Conservation (phyloP, 176 grass and related monocot genomes). For the Carex parvula region DNA sequence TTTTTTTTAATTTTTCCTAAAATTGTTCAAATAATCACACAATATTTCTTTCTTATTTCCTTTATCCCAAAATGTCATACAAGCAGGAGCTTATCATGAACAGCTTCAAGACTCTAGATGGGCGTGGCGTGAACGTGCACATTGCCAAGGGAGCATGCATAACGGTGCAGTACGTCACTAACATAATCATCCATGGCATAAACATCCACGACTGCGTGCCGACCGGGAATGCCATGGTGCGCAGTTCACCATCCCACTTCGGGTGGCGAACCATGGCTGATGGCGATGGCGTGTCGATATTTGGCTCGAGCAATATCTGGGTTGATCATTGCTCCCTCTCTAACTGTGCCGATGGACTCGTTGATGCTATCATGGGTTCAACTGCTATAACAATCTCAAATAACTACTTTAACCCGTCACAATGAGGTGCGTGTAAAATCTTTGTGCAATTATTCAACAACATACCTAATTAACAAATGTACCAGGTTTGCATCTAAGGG, state of each 20-base stretch:
- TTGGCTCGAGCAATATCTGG: constrained; percentile 33
- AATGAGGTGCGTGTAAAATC: constrained; percentile 21
- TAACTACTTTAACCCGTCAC: constrained; percentile 30
- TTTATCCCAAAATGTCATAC: background rate
- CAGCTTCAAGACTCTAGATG: constrained; percentile 34
- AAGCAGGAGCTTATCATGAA: constrained; percentile 36
- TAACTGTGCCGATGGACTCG: constrained; percentile 32
- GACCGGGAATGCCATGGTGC: constrained; percentile 34
- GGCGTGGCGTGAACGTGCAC: constrained; percentile 33
- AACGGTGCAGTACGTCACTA: constrained; percentile 27
- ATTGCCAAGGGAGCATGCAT: constrained; percentile 38
- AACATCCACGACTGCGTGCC: constrained; percentile 32
- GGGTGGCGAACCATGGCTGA: constrained; percentile 31
- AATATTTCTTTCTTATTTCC: background rate
- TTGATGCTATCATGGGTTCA: constrained; percentile 36
- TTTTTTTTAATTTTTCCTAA: background rate
- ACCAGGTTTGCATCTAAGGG: background rate
- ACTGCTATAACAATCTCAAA: constrained; percentile 38
- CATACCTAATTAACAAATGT: background rate
- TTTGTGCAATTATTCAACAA: background rate
- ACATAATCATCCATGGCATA: constrained; percentile 36
- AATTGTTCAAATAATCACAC: background rate
- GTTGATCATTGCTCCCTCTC: constrained; percentile 36
- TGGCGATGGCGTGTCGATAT: constrained; percentile 30
- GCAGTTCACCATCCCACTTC: constrained; percentile 33